Evolutionary conservation across 148 eudicot genomes (phyloP).

Genomic region (Salicornia ramosissima): DNA sequence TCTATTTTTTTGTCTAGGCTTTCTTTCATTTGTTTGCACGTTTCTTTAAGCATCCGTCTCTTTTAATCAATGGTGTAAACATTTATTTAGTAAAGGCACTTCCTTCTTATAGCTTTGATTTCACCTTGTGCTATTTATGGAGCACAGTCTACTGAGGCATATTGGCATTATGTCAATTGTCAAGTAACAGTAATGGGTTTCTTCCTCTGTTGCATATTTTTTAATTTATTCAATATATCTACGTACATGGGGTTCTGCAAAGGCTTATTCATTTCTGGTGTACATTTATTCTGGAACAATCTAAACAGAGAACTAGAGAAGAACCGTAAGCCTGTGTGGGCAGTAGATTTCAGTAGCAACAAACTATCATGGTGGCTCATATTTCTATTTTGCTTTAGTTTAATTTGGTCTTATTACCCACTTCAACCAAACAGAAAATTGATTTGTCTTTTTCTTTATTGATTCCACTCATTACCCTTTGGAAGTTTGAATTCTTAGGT

Average conservation of each 20-base stretch:
- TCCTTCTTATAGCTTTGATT: not conserved
- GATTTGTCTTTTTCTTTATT: no score
- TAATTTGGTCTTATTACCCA: not conserved
- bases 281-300: no score
- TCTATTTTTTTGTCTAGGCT: not conserved
- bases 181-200: not conserved
- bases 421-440: no score
- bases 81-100: not conserved
- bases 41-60: not conserved
- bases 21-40: not conserved
- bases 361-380: no score
- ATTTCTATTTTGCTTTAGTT: no score
- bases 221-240: no score
- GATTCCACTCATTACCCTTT: no score
- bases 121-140: no score
- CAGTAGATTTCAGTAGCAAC: not conserved
- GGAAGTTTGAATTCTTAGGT: no score
- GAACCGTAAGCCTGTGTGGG: not conserved
- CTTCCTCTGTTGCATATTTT: not conserved
- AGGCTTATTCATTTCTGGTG: not conserved
- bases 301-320: not conserved
- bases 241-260: not conserved
- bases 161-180: no score
- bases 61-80: not conserved
- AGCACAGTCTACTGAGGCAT: no score